Evolutionary conservation across 441 rosid genomes (phyloP), one percentile per base, ranked within the genome.

Genomic region (Hypseocharis bilobata): DNA sequence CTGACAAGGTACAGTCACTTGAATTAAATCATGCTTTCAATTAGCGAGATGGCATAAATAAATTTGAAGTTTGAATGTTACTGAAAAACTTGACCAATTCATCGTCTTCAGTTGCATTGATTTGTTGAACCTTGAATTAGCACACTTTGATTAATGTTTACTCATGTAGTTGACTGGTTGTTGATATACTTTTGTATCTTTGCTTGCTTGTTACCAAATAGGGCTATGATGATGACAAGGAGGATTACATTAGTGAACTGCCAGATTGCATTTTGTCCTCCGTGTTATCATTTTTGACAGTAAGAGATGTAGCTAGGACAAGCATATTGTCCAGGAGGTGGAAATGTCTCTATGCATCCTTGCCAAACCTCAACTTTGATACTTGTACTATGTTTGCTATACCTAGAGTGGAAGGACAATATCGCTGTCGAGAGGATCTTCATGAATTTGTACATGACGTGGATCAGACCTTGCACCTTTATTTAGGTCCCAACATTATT

Each of bases 261-360:
- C 54, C 54, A 47, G 54, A 47, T 47, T 23, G 23, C 54, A 19
- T 47, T 0, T 47, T 47, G 54, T 47, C 54, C 19, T 47, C 11
- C 19, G 54, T 47, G 19, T 47, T 47, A 4, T 47, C 54, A 19
- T 47, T 2, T 47, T 47, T 47, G 25, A 47, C 22, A 5, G 54
- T 25, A 19, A 47, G 25, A 47, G 54, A 47, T 16, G 54, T 25
- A 19, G 54, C 54, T 19, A 47, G 1, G 23, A 47, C 54, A 47
- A 47, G 54, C 17, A 19, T 17, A 47, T 47, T 47, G 54, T 47
- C 54, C 17, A 47, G 54, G 54, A 47, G 54, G 54, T 47, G 54
- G 54, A 17, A 5, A 47, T 4, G 10, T 19, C 54, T 47, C 54
- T 47, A 47, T 16, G 7, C 22, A 47, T 47, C 54, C 54, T 47